phyloP scores from a whole-genome alignment of 441 rosid genomes.

The Isatis lusitanica region DNA sequence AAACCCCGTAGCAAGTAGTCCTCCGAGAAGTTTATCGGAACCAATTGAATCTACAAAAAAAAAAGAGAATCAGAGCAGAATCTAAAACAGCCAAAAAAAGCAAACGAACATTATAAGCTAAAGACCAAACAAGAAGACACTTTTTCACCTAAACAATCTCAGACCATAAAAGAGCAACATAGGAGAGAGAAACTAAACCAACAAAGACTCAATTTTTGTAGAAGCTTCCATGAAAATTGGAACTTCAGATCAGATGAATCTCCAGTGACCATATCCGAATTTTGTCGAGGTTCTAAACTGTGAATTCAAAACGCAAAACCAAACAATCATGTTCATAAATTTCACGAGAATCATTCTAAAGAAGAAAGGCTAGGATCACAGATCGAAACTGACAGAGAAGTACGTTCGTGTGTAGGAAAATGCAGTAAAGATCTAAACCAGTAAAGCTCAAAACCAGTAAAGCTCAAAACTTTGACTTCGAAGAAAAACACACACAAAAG shows the following conservation, averaged over 20 bases:
- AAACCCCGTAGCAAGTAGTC: constrained; percentile 67
- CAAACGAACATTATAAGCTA: not conserved
- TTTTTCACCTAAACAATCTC: not conserved
- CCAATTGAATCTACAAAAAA: constrained; percentile 34
- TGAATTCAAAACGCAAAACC: not conserved
- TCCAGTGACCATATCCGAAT: not conserved
- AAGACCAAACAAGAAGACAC: not conserved
- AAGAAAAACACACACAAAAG: not conserved
- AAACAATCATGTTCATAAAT: not conserved
- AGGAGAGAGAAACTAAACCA: not conserved
- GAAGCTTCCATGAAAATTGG: not conserved
- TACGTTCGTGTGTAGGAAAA: not conserved
- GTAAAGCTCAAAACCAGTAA: constrained; percentile 2
- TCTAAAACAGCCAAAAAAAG: not conserved
- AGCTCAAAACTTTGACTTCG: constrained; percentile 16
- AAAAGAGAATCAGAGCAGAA: constrained; percentile 1
- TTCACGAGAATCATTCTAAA: not conserved
- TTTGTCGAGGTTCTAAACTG: not conserved
- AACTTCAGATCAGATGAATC: not conserved
- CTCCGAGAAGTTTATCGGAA: constrained; percentile 48
- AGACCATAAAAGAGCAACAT: not conserved
- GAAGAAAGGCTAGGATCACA: not conserved
- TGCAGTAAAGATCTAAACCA: not conserved
- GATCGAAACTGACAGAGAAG: not conserved
- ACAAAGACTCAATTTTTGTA: constrained; percentile 5